Evolutionary conservation across 805 yeast genomes (phyloP), one percentile per base, ranked within the genome.

Genomic region (Kazachstania kunashirensis): DNA sequence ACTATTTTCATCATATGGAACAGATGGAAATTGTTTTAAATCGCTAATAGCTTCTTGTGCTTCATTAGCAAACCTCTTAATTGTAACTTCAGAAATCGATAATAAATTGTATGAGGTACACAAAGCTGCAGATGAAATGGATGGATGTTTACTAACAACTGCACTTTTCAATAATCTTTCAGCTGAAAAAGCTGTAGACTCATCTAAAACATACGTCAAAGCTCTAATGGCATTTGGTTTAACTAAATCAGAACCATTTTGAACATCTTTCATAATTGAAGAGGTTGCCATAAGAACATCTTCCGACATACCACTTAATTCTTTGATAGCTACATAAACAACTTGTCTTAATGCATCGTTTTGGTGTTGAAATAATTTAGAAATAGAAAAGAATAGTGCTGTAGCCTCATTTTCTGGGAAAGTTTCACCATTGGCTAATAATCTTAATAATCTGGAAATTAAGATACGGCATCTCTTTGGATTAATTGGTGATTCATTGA

Each of bases 251-350:
- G 84, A 94, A 39, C 89, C 89, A 47, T 78, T 79, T 64, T 94
- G 96, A 37, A 92, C 84, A 64, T 92, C 98, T 64, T 88, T 88
- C 96, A 92, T 92, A 55, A 92, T 88, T 19, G 95, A 86, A 2
- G 96, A 84, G 19, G 98, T 92, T 19, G 89, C 96, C 97, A 92
- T 92, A 61, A 92, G 73, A 39, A 86, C 85, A 61, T 92, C 96
- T 48, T 84, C 84, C 15, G 96, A 84, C 44, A 81, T 73, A 14
- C 79, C 63, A 34, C 89, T 75, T 44, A 92, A 72, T 61, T 89
- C 96, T 66, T 92, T 92, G 61, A 89, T 86, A 12, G 96, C 89
- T 58, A 92, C 68, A 55, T 89, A 92, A 13, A 89, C 95, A 66
- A 84, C 73, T 65, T 92, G 98, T 62, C 98, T 80, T 56, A 92